Evolutionary conservation across 1,284 basidiomycete species (phyloP).

Genomic region (Puccinia horiana): DNA sequence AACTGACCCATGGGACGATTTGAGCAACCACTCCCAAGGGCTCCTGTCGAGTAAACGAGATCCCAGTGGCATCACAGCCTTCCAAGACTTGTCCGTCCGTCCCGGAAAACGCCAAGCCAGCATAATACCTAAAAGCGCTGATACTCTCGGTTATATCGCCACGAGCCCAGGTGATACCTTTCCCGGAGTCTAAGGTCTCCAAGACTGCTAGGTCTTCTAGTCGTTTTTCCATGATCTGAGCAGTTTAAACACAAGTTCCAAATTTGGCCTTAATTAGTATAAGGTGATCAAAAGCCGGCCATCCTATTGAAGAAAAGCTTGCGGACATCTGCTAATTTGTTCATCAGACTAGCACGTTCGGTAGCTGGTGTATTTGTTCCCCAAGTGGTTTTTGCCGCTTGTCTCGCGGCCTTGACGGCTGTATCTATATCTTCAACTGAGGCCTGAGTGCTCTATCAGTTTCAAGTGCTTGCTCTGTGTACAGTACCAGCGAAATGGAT

Average conservation of each 20-base stretch:
- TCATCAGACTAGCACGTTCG: slow-evolving; percentile 48
- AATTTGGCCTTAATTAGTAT: neutral
- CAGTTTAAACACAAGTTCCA: neutral
- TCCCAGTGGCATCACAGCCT: slow-evolving; percentile 54
- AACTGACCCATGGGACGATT: slow-evolving; percentile 47
- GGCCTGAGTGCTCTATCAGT: slow-evolving; percentile 29
- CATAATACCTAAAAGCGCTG: slow-evolving; percentile 52
- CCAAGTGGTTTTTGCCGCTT: slow-evolving; percentile 50
- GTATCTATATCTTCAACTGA: slow-evolving; percentile 49
- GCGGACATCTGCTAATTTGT: slow-evolving; percentile 50
- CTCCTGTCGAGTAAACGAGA: slow-evolving; percentile 56
- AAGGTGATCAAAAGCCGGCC: neutral
- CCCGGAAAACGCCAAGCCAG: slow-evolving; percentile 50
- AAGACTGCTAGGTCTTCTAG: slow-evolving; percentile 50
- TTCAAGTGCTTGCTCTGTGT: neutral
- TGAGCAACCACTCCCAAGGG: slow-evolving; percentile 58
- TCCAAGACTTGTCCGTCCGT: slow-evolving; percentile 57
- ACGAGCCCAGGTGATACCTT: slow-evolving; percentile 51
- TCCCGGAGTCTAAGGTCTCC: slow-evolving; percentile 51
- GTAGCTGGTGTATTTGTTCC: slow-evolving; percentile 48
- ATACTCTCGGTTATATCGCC: slow-evolving; percentile 52
- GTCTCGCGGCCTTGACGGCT: slow-evolving; percentile 50
- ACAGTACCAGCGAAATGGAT: neutral
- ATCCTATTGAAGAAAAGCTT: neutral
- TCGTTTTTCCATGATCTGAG: slow-evolving; percentile 50